phyloP scores from a whole-genome alignment of 2,329 filamentous ascomycete species.

The Aspergillus hiratsukae region DNA sequence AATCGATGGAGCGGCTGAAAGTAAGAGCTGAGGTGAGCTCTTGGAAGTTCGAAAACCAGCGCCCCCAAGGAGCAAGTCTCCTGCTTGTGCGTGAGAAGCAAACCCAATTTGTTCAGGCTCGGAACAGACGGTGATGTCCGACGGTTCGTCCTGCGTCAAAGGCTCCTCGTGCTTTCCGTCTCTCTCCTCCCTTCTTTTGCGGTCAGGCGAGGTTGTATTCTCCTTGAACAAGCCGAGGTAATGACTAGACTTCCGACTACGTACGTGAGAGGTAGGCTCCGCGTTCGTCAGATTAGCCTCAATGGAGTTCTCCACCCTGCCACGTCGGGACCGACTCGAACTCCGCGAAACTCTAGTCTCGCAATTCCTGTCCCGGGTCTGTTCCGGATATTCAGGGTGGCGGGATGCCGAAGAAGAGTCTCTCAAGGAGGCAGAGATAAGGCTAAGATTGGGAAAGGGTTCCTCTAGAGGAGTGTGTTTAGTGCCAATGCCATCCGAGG shows the following conservation, averaged over 20 bases:
- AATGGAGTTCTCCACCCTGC: conserved; percentile 57
- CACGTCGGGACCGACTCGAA: conserved; percentile 40
- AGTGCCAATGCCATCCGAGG: conserved; percentile 22
- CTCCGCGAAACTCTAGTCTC: conserved; percentile 32
- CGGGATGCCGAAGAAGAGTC: conserved; percentile 21
- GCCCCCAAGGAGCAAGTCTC: conserved; percentile 9
- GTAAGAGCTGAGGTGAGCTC: conserved; percentile 25
- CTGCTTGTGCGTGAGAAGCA: conserved; percentile 10
- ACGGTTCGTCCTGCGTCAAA: conserved; percentile 12
- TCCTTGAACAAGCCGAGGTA: conserved; percentile 63
- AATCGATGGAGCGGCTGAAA: conserved; percentile 22
- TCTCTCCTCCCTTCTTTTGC: conserved; percentile 47
- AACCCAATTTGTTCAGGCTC: conserved; percentile 11
- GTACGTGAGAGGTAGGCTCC: conserved; percentile 51
- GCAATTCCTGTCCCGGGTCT: conserved; percentile 17
- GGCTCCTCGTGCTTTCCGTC: conserved; percentile 32
- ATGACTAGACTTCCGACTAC: conserved; percentile 63
- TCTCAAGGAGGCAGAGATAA: conserved; percentile 25
- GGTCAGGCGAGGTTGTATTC: conserved; percentile 52
- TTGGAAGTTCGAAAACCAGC: conserved; percentile 19
- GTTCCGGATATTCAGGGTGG: conserved; percentile 21
- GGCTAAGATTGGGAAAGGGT: conserved; percentile 18
- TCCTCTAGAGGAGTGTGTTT: conserved; percentile 15
- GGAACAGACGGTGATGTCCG: conserved; percentile 5
- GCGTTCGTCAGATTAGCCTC: conserved; percentile 58